A percentile compares a stretch with the other conserved stretches of the same genome.
phyloP scores from a whole-genome alignment of 2,329 filamentous ascomycete species.

The Fusarium dlaminii region DNA sequence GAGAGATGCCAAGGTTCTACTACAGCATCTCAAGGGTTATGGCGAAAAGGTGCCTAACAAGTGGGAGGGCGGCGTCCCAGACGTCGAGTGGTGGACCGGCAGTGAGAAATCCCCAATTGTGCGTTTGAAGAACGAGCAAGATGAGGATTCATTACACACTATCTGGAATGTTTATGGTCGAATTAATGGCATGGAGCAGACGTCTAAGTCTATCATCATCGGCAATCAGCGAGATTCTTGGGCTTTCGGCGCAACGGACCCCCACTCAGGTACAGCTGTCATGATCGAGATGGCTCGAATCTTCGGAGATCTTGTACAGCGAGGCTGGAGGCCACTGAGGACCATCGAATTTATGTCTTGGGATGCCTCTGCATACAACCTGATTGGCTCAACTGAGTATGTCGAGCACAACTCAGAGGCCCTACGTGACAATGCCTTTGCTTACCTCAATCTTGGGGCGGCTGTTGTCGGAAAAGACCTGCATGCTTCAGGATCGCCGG shows the following conservation, averaged over 20 bases:
- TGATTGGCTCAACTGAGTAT: constrained; percentile 93
- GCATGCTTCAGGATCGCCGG: constrained; percentile 80
- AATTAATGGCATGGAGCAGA: constrained; percentile 85
- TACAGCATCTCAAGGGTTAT: constrained; percentile 79
- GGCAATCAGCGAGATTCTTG: constrained; percentile 95
- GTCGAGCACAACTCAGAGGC: constrained; percentile 84
- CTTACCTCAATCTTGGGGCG: constrained; percentile 91
- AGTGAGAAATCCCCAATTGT: constrained; percentile 78
- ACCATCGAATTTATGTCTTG: constrained; percentile 97
- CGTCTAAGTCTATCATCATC: constrained; percentile 84
- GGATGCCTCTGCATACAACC: constrained; percentile 93
- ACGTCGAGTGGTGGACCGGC: constrained; percentile 88
- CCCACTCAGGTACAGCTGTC: constrained; percentile 88
- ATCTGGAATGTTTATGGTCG: constrained; percentile 93
- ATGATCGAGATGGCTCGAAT: constrained; percentile 89
- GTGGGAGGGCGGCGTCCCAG: constrained; percentile 82
- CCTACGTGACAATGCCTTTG: constrained; percentile 78
- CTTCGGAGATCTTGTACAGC: constrained; percentile 78
- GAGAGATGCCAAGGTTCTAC: constrained; percentile 83
- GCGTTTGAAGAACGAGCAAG: constrained; percentile 85
- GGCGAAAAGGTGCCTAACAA: constrained; percentile 73
- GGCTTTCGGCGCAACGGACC: constrained; percentile 87
- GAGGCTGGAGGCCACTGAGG: constrained; percentile 90
- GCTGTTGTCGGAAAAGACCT: constrained; percentile 82
- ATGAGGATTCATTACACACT: constrained; percentile 81